phyloP scores from a whole-genome alignment of 192 early-diverging fungal species.

The Coemansia sp. region DNA sequence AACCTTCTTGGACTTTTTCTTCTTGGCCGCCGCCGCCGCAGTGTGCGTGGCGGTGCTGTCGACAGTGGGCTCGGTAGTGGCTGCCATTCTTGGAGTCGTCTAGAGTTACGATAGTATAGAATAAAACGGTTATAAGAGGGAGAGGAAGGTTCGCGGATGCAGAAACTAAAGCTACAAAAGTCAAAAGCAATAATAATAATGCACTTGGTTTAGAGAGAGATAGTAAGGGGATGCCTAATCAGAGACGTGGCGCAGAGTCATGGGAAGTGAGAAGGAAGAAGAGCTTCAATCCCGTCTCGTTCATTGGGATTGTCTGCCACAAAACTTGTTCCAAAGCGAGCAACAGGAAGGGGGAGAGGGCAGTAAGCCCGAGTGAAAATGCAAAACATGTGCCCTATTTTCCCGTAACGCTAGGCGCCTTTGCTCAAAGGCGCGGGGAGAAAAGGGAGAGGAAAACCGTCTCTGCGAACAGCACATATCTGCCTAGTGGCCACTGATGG shows the following conservation, averaged over 20 bases:
- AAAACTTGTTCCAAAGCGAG: neutral
- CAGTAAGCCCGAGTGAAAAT: slow-evolving; percentile 5
- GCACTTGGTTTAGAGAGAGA: neutral
- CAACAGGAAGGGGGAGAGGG: too few relatives aligned
- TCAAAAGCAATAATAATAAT: neutral
- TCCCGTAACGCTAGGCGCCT: neutral
- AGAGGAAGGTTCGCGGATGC: neutral
- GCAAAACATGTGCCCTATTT: slow-evolving; percentile 1
- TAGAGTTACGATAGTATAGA: neutral
- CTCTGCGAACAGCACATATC: neutral
- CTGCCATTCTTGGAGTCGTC: slow-evolving; percentile 27
- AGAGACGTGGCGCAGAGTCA: neutral
- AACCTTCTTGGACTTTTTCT: slow-evolving; percentile 50
- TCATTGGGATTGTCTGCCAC: neutral
- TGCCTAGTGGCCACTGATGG: too few relatives aligned
- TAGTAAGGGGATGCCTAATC: neutral
- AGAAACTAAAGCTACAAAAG: slow-evolving; percentile 4
- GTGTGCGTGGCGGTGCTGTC: slow-evolving; percentile 21
- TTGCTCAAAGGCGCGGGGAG: neutral
- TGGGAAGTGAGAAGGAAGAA: neutral
- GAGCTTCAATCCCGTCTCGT: neutral
- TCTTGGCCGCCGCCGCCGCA: slow-evolving; percentile 26
- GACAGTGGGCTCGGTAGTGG: slow-evolving; percentile 48
- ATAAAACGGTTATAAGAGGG: neutral
- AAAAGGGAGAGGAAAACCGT: neutral